A percentile compares a stretch with the other conserved stretches of the same genome.
Conservation (phyloP, 2,329 filamentous ascomycete species). For the Byssothecium circinans region DNA sequence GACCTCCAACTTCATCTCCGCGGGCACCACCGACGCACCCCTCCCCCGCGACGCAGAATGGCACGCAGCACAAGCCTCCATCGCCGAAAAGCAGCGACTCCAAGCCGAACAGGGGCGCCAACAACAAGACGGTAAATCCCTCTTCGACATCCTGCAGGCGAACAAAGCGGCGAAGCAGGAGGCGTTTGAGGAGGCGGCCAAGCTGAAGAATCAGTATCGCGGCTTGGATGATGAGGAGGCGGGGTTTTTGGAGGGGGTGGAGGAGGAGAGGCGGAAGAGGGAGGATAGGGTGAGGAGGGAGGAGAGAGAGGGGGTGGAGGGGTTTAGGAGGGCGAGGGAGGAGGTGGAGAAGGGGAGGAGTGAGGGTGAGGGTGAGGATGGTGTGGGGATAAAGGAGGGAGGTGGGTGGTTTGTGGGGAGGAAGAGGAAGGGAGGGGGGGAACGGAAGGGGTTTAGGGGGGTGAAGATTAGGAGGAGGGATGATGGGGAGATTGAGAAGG, state of each 20-base stretch:
- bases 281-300: slow-evolving; percentile 61
- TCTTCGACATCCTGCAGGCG: slow-evolving; percentile 76
- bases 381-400: slow-evolving; percentile 29
- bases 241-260: slow-evolving; percentile 67
- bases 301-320: slow-evolving; percentile 60
- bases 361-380: slow-evolving; percentile 42
- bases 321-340: slow-evolving; percentile 62
- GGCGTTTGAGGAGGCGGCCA: slow-evolving; percentile 73
- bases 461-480: slow-evolving; percentile 49
- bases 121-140: slow-evolving; percentile 59
- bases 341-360: slow-evolving; percentile 56
- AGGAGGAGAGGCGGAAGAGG: slow-evolving; percentile 59
- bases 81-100: slow-evolving; percentile 62
- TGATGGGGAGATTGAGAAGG: slow-evolving; percentile 20
- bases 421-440: slow-evolving; percentile 52
- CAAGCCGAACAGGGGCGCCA: slow-evolving; percentile 57
- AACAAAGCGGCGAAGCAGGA: slow-evolving; percentile 81
- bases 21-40: slow-evolving; percentile 50
- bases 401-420: slow-evolving; percentile 47
- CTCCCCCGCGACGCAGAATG: slow-evolving; percentile 58
- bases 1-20: slow-evolving; percentile 57
- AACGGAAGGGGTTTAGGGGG: slow-evolving; percentile 40
- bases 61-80: slow-evolving; percentile 65
- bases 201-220: slow-evolving; percentile 75
- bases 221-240: slow-evolving; percentile 78